A percentile compares a stretch with the other conserved stretches of the same genome.
These are phyloP conservation scores for Elymus sibiricus DNA, from an alignment of 176 grass and related monocot species.

Conservation along the genomic window DNA sequence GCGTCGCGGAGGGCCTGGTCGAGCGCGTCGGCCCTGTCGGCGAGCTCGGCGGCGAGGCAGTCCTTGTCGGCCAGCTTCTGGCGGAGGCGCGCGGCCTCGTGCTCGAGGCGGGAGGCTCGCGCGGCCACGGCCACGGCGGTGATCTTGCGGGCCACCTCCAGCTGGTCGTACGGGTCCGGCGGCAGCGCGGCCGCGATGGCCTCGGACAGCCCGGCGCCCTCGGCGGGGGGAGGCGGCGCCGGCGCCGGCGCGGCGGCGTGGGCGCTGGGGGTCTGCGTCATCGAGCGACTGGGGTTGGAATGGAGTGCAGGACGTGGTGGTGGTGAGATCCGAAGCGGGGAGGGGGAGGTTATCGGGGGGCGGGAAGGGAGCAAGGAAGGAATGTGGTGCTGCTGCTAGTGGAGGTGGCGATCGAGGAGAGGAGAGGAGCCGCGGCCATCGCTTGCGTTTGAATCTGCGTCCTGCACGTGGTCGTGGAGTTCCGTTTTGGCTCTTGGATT, in stretches of 20 bases:
- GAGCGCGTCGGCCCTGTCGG: constrained; percentile 48
- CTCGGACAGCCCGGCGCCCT: constrained; percentile 43
- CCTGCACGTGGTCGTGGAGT: not conserved
- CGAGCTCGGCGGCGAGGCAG: constrained; percentile 53
- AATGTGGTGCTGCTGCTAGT: constrained; percentile 5
- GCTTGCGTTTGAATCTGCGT: too few species aligned
- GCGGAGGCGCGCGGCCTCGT: constrained; percentile 58
- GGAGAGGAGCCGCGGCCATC: not conserved
- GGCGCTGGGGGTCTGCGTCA: constrained; percentile 35
- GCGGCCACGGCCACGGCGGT: constrained; percentile 75
- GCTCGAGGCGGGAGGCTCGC: constrained; percentile 62
- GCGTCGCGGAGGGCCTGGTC: constrained; percentile 57
- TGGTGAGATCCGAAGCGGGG: constrained; percentile 37
- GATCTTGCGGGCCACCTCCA: constrained; percentile 89
- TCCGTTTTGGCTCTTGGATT: not conserved
- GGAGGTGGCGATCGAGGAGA: not conserved
- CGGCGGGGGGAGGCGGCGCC: not conserved
- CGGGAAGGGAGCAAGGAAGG: not conserved
- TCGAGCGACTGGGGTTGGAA: not conserved
- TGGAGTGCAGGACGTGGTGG: not conserved
- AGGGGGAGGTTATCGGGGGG: constrained; percentile 21
- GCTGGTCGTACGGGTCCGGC: constrained; percentile 87
- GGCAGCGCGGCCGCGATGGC: constrained; percentile 85
- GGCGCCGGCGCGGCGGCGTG: not conserved
- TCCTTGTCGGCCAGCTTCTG: constrained; percentile 73